Percentiles rank a stretch among this genome's conserved stretches.
These are phyloP conservation scores for Polytrichum formosum DNA, from an alignment of 225 moss, liverwort and hornwort genomes.

Conservation along the genomic window DNA sequence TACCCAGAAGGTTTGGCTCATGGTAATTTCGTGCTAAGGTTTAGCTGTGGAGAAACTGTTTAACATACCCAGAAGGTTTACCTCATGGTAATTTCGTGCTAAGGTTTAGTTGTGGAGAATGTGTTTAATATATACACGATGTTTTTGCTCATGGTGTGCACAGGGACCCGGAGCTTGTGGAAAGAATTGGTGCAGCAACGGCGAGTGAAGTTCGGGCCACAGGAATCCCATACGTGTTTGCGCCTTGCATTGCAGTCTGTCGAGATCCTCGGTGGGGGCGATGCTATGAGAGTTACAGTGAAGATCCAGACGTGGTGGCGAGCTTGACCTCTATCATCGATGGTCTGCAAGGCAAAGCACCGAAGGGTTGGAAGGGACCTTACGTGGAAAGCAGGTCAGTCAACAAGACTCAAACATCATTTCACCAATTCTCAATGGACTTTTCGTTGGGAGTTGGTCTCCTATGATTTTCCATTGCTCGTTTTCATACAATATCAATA, in stretches of 20 bases:
- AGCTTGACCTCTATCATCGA: constrained; percentile 54
- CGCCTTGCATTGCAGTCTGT: constrained; percentile 82
- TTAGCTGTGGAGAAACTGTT: neutral
- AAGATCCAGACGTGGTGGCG: constrained; percentile 50
- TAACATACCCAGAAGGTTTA: neutral
- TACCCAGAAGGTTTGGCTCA: neutral
- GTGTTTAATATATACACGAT: neutral
- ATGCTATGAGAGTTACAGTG: constrained; percentile 70
- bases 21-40: neutral
- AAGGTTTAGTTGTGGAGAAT: no score
- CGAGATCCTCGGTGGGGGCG: constrained; percentile 71
- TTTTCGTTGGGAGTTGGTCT: neutral
- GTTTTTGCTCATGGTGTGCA: neutral
- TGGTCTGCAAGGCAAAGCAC: constrained; percentile 57
- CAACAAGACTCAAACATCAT: neutral
- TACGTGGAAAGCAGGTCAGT: constrained; percentile 35
- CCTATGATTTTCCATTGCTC: neutral
- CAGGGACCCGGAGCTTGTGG: constrained; percentile 57
- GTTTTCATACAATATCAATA: neutral
- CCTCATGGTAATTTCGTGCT: neutral
- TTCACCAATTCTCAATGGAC: neutral
- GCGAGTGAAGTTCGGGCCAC: constrained; percentile 91
- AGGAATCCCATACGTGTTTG: constrained; percentile 83
- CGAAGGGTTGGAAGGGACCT: constrained; percentile 21
- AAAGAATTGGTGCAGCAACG: constrained; percentile 69